Evolutionary conservation across 306 rosid genomes (phyloP).

Genomic region (Rubus idaeus): DNA sequence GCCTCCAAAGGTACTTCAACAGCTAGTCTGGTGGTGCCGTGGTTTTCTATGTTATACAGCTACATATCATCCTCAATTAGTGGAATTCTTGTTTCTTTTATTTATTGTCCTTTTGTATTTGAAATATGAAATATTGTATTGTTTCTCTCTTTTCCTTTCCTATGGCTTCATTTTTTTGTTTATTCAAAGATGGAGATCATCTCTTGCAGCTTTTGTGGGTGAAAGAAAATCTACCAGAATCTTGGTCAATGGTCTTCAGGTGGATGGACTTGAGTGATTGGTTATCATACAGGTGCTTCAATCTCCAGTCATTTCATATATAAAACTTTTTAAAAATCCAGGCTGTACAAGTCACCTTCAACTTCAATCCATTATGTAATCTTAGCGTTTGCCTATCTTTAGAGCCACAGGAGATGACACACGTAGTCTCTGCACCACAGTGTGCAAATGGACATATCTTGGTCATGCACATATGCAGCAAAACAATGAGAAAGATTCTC

Average conservation of each 20-base stretch:
- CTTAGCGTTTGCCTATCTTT: slow-evolving; percentile 21
- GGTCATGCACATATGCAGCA: slow-evolving; percentile 98
- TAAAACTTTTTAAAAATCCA: slow-evolving; percentile 16
- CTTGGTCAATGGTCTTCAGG: slow-evolving; percentile 92
- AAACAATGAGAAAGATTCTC: slow-evolving; percentile 61
- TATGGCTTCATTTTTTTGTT: background rate
- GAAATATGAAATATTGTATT: background rate
- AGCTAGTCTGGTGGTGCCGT: slow-evolving; percentile 14
- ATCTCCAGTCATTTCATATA: slow-evolving; percentile 13
- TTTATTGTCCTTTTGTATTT: background rate
- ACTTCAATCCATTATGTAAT: slow-evolving; percentile 23
- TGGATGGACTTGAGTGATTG: slow-evolving; percentile 99
- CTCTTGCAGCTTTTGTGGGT: slow-evolving; percentile 92
- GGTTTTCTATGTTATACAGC: background rate
- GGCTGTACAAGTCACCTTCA: slow-evolving; percentile 23
- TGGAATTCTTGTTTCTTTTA: background rate
- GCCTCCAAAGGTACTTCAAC: slow-evolving; percentile 80
- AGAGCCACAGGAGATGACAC: slow-evolving; percentile 99
- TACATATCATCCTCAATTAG: background rate
- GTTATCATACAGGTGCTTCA: slow-evolving; percentile 85
- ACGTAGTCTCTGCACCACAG: slow-evolving; percentile 93
- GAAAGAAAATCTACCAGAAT: slow-evolving; percentile 89
- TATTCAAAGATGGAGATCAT: slow-evolving; percentile 19
- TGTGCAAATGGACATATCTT: slow-evolving; percentile 97
- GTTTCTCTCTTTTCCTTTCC: background rate